Percentiles rank a stretch among this genome's conserved stretches.
Conservation (phyloP, 305 asterid species). For the Fraxinus paxiana region DNA sequence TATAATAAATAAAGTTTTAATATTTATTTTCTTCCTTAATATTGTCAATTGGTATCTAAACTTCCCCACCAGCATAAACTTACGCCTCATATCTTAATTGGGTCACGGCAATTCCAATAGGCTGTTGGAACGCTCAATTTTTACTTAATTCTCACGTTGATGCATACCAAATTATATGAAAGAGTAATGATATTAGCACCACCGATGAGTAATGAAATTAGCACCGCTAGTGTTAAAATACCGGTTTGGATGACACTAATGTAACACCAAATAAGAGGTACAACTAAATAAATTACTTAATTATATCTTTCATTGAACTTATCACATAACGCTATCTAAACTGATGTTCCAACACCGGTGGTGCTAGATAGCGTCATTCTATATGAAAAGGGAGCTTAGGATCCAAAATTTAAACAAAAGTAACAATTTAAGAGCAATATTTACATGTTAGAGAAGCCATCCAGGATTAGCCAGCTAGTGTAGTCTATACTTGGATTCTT, state of each 20-base stretch:
- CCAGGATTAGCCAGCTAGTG: constrained; percentile 11
- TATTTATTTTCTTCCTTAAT: too few species aligned
- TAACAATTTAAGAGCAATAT: constrained; percentile 7
- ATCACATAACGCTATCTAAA: neutral
- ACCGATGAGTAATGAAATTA: neutral
- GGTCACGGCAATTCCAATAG: neutral
- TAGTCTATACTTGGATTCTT: neutral
- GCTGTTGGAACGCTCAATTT: neutral
- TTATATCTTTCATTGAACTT: too few species aligned
- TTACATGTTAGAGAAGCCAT: constrained; percentile 26
- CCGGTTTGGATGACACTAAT: too few species aligned
- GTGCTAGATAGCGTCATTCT: neutral
- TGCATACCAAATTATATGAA: neutral
- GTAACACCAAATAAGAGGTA: neutral
- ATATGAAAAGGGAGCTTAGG: neutral
- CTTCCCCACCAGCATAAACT: neutral
- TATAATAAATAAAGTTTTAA: too few species aligned
- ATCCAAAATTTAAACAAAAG: neutral
- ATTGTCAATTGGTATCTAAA: neutral
- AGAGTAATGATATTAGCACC: neutral
- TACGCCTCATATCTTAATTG: neutral
- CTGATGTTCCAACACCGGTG: neutral
- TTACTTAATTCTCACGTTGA: neutral
- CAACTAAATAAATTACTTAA: too few species aligned
- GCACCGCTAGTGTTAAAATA: neutral